Evolutionary conservation across 805 yeast species (phyloP).

Genomic region (Suhomyces pyralidae): DNA sequence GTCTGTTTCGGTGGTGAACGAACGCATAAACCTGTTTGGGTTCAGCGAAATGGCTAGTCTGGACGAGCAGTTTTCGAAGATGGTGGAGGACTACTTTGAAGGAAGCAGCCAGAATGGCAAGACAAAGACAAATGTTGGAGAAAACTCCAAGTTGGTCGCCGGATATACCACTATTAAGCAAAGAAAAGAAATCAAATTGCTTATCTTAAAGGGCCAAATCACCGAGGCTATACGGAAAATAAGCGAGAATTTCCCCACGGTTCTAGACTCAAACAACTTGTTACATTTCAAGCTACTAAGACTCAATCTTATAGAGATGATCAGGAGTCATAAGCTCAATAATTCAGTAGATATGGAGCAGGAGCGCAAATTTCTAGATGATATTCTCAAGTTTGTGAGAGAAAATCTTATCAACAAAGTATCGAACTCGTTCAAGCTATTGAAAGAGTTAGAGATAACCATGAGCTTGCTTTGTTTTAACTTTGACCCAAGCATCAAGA

Average conservation of each 20-base stretch:
- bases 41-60: not conserved
- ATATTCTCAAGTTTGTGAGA: constrained; percentile 57
- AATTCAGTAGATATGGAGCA: constrained; percentile 11
- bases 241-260: constrained; percentile 58
- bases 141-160: constrained; percentile 13
- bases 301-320: constrained; percentile 76
- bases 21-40: constrained; percentile 5
- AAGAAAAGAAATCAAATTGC: constrained; percentile 51
- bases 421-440: constrained; percentile 52
- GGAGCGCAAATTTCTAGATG: constrained; percentile 50
- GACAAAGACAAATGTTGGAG: not conserved
- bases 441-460: constrained; percentile 74
- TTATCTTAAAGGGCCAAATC: constrained; percentile 60
- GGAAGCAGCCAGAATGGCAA: not conserved
- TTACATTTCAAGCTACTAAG: constrained; percentile 72
- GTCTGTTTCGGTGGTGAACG: constrained; percentile 7
- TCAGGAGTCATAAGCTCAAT: constrained; percentile 45
- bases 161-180: constrained; percentile 52
- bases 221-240: constrained; percentile 55
- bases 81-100: constrained; percentile 9
- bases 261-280: constrained; percentile 59
- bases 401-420: constrained; percentile 61
- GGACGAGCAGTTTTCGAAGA: constrained; percentile 12
- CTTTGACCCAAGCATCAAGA: constrained; percentile 28
- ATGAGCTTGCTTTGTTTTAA: constrained; percentile 74